Percentiles rank a stretch among this genome's conserved stretches.
Evolutionary conservation across 192 early-diverging fungal species (phyloP).

Genomic region (Coemansia sp.): DNA sequence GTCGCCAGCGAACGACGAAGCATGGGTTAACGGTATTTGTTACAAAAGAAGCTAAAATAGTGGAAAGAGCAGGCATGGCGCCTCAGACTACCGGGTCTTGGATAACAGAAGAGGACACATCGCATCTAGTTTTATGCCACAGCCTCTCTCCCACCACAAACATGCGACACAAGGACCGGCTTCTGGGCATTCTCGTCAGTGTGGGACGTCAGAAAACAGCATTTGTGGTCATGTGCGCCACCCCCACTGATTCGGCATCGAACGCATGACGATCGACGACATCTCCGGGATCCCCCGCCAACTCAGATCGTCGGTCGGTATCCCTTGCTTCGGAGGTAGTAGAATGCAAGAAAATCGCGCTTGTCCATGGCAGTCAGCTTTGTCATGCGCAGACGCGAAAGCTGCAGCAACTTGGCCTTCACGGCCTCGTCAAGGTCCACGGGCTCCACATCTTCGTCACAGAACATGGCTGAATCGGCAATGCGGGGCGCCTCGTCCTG

Average conservation of each 20-base stretch:
- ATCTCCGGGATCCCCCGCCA: too few species aligned
- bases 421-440: conserved; percentile 59
- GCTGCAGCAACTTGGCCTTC: conserved; percentile 55
- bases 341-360: conserved; percentile 74
- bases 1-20: too few species aligned
- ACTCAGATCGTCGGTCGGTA: conserved; percentile 10
- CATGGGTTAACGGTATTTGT: too few species aligned
- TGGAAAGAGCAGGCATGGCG: too few species aligned
- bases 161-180: too few species aligned
- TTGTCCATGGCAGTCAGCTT: conserved; percentile 68
- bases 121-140: too few species aligned
- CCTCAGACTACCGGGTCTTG: too few species aligned
- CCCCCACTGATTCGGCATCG: neutral
- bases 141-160: too few species aligned
- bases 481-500: conserved; percentile 57
- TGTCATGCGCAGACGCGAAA: conserved; percentile 69
- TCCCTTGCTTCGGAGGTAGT: conserved; percentile 32
- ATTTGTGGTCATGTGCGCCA: conserved; percentile 9
- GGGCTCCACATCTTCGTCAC: conserved; percentile 23
- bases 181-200: too few species aligned
- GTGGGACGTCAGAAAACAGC: neutral
- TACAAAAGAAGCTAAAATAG: too few species aligned
- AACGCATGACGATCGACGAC: neutral
- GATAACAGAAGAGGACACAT: too few species aligned
- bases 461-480: conserved; percentile 58